Conservation (phyloP, 257 asterid species). For the Nicotiana otophora region DNA sequence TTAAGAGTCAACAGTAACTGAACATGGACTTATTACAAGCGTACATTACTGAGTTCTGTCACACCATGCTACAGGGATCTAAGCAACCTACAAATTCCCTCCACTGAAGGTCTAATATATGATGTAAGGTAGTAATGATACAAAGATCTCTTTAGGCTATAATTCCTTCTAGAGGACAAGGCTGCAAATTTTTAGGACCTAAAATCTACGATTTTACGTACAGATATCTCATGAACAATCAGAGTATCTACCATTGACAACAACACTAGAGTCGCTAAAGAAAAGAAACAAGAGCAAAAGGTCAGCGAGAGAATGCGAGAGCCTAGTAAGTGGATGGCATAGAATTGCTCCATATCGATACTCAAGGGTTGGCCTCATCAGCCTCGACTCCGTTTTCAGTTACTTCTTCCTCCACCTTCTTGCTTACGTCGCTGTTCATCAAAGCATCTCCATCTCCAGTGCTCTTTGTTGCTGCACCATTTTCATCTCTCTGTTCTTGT, state of each 20-base stretch:
- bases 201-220: constrained; percentile 24
- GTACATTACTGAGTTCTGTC: neutral
- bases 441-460: constrained; percentile 10
- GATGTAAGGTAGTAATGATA: constrained; percentile 16
- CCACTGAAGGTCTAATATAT: constrained; percentile 26
- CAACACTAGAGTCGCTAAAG: constrained; percentile 10
- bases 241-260: constrained; percentile 19
- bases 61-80: constrained; percentile 21
- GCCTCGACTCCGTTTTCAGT: constrained; percentile 18
- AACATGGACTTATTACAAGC: constrained; percentile 1
- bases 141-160: constrained; percentile 16
- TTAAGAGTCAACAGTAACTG: neutral
- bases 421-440: neutral
- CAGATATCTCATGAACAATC: constrained; percentile 26
- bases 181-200: constrained; percentile 10
- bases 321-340: neutral
- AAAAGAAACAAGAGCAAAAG: constrained; percentile 9
- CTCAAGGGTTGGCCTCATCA: constrained; percentile 20
- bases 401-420: constrained; percentile 23
- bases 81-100: constrained; percentile 12
- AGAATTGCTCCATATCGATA: neutral
- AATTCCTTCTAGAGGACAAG: constrained; percentile 14
- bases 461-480: no score
- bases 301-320: constrained; percentile 8
- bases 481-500: neutral